Evolutionary conservation across 2,329 filamentous ascomycete genomes (phyloP).

Genomic region (Myriosclerotinia scirpicola): DNA sequence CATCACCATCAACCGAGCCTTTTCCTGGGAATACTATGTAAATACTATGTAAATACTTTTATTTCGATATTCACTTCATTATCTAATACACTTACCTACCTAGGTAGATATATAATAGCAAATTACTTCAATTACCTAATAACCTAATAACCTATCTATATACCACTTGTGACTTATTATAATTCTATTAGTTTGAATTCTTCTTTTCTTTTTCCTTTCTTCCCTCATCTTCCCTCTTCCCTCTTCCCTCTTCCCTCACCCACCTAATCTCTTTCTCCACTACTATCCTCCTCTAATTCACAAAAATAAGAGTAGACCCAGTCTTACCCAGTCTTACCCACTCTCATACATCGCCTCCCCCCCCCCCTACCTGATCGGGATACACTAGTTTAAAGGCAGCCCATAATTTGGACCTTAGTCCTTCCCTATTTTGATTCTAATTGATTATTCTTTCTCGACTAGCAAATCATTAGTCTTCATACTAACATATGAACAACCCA

Average conservation of each 20-base stretch:
- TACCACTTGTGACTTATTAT: no score
- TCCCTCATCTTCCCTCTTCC: not conserved
- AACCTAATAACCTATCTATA: no score
- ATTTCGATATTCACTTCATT: no score
- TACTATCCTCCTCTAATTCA: not conserved
- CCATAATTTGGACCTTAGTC: conserved; percentile 11
- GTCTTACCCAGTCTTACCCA: not conserved
- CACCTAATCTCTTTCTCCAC: not conserved
- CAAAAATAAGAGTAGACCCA: conserved; percentile 9
- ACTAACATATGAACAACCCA: no score
- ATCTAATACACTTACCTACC: no score
- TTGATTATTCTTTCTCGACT: conserved; percentile 15
- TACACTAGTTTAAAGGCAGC: conserved; percentile 10
- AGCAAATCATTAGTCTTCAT: not conserved
- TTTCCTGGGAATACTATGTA: no score
- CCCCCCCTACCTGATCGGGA: conserved; percentile 13
- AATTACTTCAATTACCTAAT: no score
- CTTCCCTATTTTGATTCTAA: conserved; percentile 12
- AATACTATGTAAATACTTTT: no score
- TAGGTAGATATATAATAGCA: no score
- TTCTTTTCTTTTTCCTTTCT: not conserved
- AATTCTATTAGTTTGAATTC: no score
- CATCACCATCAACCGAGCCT: no score
- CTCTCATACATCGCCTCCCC: conserved; percentile 17
- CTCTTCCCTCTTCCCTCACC: not conserved